Conservation (phyloP, 2,329 filamentous ascomycete genomes). For the Aspergillus sergii region DNA sequence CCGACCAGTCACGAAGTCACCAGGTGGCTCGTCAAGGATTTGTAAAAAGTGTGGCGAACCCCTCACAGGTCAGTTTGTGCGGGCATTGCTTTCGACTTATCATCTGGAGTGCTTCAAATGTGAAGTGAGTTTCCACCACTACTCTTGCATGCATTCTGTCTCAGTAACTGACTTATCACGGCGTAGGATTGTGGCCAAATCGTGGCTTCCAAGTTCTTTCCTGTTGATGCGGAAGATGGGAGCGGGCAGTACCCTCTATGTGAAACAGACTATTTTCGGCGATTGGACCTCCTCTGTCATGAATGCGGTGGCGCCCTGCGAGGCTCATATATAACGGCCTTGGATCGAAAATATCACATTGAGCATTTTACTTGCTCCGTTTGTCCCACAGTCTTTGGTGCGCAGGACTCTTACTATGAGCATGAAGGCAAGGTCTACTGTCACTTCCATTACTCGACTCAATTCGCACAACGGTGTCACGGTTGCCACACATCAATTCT, state of each 20-base stretch:
- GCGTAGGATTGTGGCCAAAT: conserved; percentile 91
- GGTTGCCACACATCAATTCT: conserved; percentile 96
- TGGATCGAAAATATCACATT: conserved; percentile 98
- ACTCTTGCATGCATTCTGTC: not conserved
- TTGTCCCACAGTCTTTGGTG: conserved; percentile 96
- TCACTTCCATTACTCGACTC: conserved; percentile 98
- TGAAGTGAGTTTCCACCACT: conserved; percentile 64
- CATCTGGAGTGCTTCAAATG: conserved; percentile 98
- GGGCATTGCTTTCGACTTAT: conserved; percentile 89
- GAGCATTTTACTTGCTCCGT: conserved; percentile 98
- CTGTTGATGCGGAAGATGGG: conserved; percentile 86
- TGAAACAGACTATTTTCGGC: conserved; percentile 95
- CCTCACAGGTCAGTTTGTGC: conserved; percentile 92
- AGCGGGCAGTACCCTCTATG: conserved; percentile 87
- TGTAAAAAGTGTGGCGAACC: conserved; percentile 86
- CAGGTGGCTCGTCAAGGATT: conserved; percentile 51
- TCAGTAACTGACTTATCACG: conserved; percentile 20
- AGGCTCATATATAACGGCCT: conserved; percentile 95
- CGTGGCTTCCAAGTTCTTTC: conserved; percentile 98
- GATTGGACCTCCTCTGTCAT: conserved; percentile 86
- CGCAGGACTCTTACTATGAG: conserved; percentile 98
- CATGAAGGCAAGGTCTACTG: conserved; percentile 96
- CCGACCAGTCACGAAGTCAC: conserved; percentile 40
- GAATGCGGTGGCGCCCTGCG: conserved; percentile 90
- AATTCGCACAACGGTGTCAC: conserved; percentile 93